These are phyloP conservation scores for Graphiopsis chlorocephala DNA, from an alignment of 2,329 filamentous ascomycete genomes.

Conservation along the genomic window DNA sequence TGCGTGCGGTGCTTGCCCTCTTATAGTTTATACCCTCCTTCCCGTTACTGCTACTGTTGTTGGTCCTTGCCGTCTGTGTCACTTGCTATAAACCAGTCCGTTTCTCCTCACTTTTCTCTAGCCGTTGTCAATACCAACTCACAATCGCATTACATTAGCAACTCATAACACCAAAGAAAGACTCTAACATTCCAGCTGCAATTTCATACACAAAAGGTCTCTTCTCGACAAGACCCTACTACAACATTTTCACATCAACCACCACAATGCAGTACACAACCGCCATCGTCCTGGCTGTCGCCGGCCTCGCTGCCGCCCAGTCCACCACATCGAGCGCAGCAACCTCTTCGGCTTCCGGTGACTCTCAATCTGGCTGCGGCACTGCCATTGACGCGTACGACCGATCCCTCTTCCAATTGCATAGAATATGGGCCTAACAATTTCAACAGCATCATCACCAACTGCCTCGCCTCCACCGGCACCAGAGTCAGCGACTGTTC, in stretches of 20 bases:
- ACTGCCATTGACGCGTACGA: conserved; percentile 39
- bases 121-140: not conserved
- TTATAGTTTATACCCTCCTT: not conserved
- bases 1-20: conserved; percentile 4
- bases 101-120: not conserved
- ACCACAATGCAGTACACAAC: conserved; percentile 18
- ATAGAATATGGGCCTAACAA: conserved; percentile 9
- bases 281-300: conserved; percentile 34
- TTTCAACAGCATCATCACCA: conserved; percentile 48
- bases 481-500: conserved; percentile 44
- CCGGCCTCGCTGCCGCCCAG: conserved; percentile 43
- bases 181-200: not conserved
- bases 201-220: not conserved
- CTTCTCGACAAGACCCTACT: not conserved
- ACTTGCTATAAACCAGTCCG: not conserved
- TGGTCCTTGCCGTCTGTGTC: conserved; percentile 6
- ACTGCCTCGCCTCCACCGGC: conserved; percentile 44
- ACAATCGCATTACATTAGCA: not conserved
- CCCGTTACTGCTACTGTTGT: not conserved
- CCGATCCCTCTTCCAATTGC: not conserved
- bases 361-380: conserved; percentile 31
- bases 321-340: conserved; percentile 32
- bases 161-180: not conserved
- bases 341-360: conserved; percentile 32
- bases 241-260: not conserved